Conservation (phyloP, 2,329 filamentous ascomycete species). For the Pestalotiopsis sp. region DNA sequence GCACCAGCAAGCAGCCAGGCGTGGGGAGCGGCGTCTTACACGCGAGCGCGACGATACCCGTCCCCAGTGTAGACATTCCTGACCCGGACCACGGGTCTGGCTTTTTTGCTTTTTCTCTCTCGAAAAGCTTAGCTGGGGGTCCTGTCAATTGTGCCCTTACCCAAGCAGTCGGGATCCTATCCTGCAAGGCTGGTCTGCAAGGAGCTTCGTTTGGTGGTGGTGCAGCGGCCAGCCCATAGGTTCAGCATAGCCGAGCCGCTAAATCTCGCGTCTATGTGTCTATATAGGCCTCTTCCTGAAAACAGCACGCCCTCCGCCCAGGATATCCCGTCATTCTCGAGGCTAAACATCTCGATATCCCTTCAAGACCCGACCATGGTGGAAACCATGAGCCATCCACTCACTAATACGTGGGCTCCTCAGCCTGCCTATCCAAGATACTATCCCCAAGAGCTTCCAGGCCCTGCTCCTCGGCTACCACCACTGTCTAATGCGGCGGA, state of each 20-base stretch:
- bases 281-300: constrained; percentile 5
- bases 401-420: constrained; percentile 13
- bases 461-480: constrained; percentile 8
- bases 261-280: constrained; percentile 2
- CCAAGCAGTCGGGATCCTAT: constrained; percentile 5
- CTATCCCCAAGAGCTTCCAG: constrained; percentile 13
- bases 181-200: constrained; percentile 3
- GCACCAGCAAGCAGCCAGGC: too few species aligned
- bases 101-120: constrained; percentile 9
- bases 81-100: background rate
- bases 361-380: constrained; percentile 14
- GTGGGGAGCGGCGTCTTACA: background rate
- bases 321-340: background rate
- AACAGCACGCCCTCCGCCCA: background rate
- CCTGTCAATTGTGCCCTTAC: background rate
- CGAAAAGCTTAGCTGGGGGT: background rate
- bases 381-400: constrained; percentile 15
- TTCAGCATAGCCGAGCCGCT: background rate
- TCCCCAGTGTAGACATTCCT: background rate
- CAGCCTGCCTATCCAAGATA: constrained; percentile 11
- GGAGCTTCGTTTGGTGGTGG: background rate
- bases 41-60: background rate
- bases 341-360: background rate
- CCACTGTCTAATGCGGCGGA: constrained; percentile 11
- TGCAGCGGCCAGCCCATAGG: background rate